Percentiles rank a stretch among this genome's conserved stretches.
Conservation (phyloP, 129 eudicot species). For the Flaveria linearis region DNA sequence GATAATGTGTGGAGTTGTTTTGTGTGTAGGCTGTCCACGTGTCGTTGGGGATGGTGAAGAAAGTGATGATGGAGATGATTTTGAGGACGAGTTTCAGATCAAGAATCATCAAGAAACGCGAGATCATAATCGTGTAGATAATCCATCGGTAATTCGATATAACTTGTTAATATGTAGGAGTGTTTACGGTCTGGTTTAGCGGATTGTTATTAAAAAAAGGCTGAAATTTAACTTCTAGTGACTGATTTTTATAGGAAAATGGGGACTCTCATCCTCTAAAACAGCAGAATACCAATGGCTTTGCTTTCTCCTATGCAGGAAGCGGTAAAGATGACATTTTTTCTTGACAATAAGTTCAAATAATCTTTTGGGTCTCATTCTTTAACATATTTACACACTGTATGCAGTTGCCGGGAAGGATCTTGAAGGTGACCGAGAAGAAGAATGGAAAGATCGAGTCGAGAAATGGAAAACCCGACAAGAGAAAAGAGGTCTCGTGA, state of each 20-base stretch:
- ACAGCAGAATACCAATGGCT: conserved; percentile 59
- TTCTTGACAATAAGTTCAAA: not conserved
- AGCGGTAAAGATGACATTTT: conserved; percentile 54
- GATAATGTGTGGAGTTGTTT: conserved; percentile 18
- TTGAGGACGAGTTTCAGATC: conserved; percentile 78
- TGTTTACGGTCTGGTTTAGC: not conserved
- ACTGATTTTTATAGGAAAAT: conserved; percentile 47
- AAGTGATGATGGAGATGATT: conserved; percentile 62
- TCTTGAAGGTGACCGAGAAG: conserved; percentile 74
- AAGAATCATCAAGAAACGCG: conserved; percentile 48
- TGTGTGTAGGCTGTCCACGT: conserved; percentile 67
- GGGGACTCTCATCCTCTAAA: conserved; percentile 59
- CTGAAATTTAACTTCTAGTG: not conserved
- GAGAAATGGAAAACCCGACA: conserved; percentile 97
- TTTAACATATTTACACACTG: conserved; percentile 3
- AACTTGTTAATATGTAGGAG: not conserved
- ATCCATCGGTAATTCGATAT: conserved; percentile 37
- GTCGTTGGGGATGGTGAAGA: conserved; percentile 93
- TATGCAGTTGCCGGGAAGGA: conserved; percentile 73
- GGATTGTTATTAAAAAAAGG: not conserved
- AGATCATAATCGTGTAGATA: conserved; percentile 38
- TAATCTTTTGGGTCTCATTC: not conserved
- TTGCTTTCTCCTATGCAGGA: conserved; percentile 76
- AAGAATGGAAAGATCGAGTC: conserved; percentile 96
- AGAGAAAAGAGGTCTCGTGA: conserved; percentile 76